Percentiles rank a stretch among this genome's conserved stretches.
Evolutionary conservation across 2,329 filamentous ascomycete species (phyloP).

Genomic region (Xylaria sp.): DNA sequence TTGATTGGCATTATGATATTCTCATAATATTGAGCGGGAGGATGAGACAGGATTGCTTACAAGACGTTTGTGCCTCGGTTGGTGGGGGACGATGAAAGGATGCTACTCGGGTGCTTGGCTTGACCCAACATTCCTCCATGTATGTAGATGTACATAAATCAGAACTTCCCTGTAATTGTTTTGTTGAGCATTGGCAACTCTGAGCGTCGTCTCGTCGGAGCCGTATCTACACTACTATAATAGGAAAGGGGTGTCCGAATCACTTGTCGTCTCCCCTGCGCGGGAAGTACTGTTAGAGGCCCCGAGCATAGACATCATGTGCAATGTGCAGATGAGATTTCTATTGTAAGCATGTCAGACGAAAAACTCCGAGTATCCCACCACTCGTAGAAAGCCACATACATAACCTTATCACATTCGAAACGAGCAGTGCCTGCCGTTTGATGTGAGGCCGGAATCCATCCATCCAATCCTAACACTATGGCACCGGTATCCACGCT

Average conservation of each 20-base stretch:
- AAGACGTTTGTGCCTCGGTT: neutral
- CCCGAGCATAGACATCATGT: neutral
- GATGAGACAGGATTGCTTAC: neutral
- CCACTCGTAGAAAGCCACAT: slow-evolving; percentile 7
- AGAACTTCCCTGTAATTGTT: neutral
- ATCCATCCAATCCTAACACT: slow-evolving; percentile 12
- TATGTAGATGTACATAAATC: neutral
- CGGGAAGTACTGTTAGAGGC: neutral
- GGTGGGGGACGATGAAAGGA: neutral
- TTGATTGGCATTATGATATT: neutral
- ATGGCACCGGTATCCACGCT: neutral
- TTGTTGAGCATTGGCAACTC: neutral
- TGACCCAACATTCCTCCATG: neutral
- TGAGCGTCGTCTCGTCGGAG: neutral
- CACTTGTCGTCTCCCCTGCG: neutral
- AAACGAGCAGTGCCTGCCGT: slow-evolving; percentile 10
- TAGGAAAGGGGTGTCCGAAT: slow-evolving; percentile 1
- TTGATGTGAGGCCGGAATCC: slow-evolving; percentile 5
- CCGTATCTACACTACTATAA: neutral
- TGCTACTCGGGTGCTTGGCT: neutral
- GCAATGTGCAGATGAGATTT: neutral
- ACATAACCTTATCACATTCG: slow-evolving; percentile 8
- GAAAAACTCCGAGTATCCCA: neutral
- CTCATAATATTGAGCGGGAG: neutral
- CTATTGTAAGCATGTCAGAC: slow-evolving; percentile 1